Conservation (phyloP, 495 filamentous ascomycete species). For the Aspergillus nanangensis region DNA sequence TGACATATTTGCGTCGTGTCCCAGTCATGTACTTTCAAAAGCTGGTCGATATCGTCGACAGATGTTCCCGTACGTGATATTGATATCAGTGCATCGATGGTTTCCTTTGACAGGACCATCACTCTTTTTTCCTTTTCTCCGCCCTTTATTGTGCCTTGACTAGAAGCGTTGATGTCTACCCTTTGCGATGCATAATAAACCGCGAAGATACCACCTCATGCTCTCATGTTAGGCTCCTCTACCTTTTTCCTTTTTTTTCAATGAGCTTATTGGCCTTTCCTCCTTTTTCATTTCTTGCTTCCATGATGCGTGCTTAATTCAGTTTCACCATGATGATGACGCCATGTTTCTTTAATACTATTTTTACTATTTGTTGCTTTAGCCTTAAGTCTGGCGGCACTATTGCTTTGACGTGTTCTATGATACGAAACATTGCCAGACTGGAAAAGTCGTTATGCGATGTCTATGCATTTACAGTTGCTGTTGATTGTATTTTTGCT, state of each 20-base stretch:
- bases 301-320: conserved; percentile 1
- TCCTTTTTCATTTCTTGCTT: background rate
- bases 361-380: too few species aligned
- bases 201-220: conserved; percentile 20
- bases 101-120: background rate
- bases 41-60: background rate
- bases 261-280: too few species aligned
- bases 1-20: conserved; percentile 12
- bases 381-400: background rate
- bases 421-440: background rate
- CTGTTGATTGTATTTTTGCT: background rate
- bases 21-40: conserved; percentile 7
- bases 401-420: too few species aligned
- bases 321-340: conserved; percentile 3
- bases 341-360: too few species aligned
- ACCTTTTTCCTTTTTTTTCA: too few species aligned
- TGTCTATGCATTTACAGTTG: background rate
- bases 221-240: too few species aligned
- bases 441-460: background rate
- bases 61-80: background rate
- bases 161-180: too few species aligned
- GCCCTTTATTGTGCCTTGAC: background rate
- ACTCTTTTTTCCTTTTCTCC: background rate
- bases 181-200: conserved; percentile 45
- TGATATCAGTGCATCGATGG: background rate